Base-by-base conservation (phyloP, 2,329 filamentous ascomycete species). In the Ceratocystis variospora region DNA sequence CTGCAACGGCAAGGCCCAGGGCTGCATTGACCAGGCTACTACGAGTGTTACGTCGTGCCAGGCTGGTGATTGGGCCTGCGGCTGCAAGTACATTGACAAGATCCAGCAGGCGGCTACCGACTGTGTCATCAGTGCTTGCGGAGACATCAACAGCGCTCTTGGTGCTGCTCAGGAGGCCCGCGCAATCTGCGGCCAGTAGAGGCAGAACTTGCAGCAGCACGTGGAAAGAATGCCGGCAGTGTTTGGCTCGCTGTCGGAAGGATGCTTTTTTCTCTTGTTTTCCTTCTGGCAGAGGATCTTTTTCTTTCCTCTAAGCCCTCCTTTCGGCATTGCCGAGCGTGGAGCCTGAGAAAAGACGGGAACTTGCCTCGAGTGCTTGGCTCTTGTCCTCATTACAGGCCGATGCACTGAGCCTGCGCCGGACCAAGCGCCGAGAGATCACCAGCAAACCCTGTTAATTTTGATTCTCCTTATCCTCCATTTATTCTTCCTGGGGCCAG, bases 21-120 rank as follows among this genome's bases (percentile, higher is more conserved):
- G 17, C 48, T 64, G 61, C 53, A 67, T 67, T 31, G 61, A 67
- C 50, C 25, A 64, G 25, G 61, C 62, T 19, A 48, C 46, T 28
- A n/a, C 10, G 8, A 33, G 17, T 3, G 41, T 31, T 41, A 63
- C 64, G 17, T 25, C 31, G 33, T 67, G 65, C 50, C 44, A 5
- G 10, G 37, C 61, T 6, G 48, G 65, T 8, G 61, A 67, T 28
- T 64, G 61, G 61, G 37, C 61, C 28, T 67, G 50, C 19, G 61
- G 53, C 48, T 67, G 65, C 61, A 48, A 64, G 50, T 28, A 63
- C 48, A 62, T 61, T 2, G 12, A 19, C 22, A 31, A 31, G 17
- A 67, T 67, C 44, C 61, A 67, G 37, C 22, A 33, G 15, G 61
- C 61, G 8, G 65, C 65, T n/a, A 31, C 37, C 8, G 17, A 3